Conservation (phyloP, 2,329 filamentous ascomycete genomes). For the Tolypocladium inflatum region DNA sequence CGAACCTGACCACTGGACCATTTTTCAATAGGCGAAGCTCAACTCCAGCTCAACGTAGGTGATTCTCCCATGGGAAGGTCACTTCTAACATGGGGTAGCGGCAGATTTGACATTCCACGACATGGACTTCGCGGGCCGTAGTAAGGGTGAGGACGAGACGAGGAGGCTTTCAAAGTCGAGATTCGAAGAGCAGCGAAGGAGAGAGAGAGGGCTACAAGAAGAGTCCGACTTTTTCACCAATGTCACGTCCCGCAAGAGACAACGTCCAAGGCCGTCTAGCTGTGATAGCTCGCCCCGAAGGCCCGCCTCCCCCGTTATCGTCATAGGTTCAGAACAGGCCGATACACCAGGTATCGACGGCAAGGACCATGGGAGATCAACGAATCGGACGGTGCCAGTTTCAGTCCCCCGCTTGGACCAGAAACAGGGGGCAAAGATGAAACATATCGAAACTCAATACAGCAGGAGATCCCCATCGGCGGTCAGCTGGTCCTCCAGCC, state of each 20-base stretch:
- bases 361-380: neutral
- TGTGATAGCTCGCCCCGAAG: neutral
- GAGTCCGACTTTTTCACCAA: slow-evolving; percentile 25
- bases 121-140: slow-evolving; percentile 30
- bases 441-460: neutral
- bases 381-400: neutral
- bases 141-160: neutral
- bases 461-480: neutral
- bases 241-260: neutral
- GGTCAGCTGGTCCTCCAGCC: neutral
- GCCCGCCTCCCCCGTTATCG: neutral
- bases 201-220: slow-evolving; percentile 23
- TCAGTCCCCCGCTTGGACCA: neutral
- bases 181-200: slow-evolving; percentile 14
- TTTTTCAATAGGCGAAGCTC: slow-evolving; percentile 23
- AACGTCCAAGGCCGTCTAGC: neutral
- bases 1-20: slow-evolving; percentile 20
- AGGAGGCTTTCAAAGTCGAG: slow-evolving; percentile 3
- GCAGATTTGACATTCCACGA: slow-evolving; percentile 43
- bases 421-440: neutral
- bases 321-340: neutral
- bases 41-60: slow-evolving; percentile 9
- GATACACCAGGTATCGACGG: neutral
- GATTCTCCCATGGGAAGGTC: neutral
- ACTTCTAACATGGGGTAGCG: slow-evolving; percentile 25